These are phyloP conservation scores for Zea mays DNA, from an alignment of 176 grass and related monocot genomes.

Conservation along the genomic window DNA sequence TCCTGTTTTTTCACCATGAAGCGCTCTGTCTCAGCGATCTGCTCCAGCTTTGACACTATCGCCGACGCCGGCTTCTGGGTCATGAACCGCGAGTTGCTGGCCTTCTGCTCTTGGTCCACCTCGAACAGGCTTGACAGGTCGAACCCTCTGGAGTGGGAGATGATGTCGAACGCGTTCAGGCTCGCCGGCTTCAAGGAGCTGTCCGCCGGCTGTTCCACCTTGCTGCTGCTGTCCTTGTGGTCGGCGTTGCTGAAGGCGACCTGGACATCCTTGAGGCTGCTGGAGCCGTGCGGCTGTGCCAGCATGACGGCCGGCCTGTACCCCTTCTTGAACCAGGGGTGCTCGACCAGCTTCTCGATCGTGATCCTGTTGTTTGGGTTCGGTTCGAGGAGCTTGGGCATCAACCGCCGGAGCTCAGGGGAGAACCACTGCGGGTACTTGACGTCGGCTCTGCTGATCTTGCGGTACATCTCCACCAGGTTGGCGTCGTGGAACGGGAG, in stretches of 20 bases:
- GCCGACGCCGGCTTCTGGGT: conserved; percentile 66
- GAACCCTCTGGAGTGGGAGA: conserved; percentile 78
- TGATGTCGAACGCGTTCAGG: conserved; percentile 93
- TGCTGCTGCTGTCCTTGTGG: neutral
- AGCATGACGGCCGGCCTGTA: conserved; percentile 53
- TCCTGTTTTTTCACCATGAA: conserved; percentile 86
- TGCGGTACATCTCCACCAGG: conserved; percentile 90
- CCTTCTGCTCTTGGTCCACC: conserved; percentile 52
- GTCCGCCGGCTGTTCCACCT: conserved; percentile 24
- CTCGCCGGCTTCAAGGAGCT: conserved; percentile 59
- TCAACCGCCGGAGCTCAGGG: conserved; percentile 53
- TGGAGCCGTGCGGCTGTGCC: conserved; percentile 29
- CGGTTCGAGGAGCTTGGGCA: conserved; percentile 71
- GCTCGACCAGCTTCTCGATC: conserved; percentile 61
- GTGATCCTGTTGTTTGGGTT: conserved; percentile 70
- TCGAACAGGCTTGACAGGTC: conserved; percentile 85
- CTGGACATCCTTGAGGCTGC: conserved; percentile 60
- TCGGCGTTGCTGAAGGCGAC: conserved; percentile 57
- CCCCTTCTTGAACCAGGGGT: conserved; percentile 82
- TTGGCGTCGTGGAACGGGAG: conserved; percentile 88
- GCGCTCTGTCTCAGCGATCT: conserved; percentile 68
- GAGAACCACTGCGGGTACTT: conserved; percentile 74
- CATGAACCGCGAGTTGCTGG: conserved; percentile 64
- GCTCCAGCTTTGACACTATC: conserved; percentile 87
- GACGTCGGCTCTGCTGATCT: conserved; percentile 71